Evolutionary conservation across 768 basidiomycete genomes (phyloP).

Genomic region (Suillus lakei): DNA sequence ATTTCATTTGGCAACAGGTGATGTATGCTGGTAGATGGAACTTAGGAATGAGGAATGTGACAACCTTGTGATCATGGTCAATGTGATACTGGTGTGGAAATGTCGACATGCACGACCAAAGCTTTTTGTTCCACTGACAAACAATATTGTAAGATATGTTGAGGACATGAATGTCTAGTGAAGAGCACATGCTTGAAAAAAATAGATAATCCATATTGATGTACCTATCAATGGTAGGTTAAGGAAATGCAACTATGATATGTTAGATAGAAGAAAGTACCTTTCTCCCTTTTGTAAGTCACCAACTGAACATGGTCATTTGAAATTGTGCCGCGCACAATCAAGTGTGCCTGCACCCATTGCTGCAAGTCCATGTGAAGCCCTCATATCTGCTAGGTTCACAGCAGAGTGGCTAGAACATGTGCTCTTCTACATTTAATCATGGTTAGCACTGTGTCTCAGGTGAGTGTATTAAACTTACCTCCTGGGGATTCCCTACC

Average conservation of each 20-base stretch:
- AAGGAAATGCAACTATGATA: background rate
- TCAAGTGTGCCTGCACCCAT: slow-evolving; percentile 13
- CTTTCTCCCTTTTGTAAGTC: slow-evolving; percentile 16
- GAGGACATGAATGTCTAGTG: background rate
- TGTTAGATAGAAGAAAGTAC: background rate
- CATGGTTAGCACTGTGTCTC: background rate
- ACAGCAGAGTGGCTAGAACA: background rate
- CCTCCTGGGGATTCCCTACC: slow-evolving; percentile 1
- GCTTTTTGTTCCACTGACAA: slow-evolving; percentile 28
- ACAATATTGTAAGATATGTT: slow-evolving; percentile 26
- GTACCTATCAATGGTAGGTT: slow-evolving; percentile 1
- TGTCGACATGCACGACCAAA: slow-evolving; percentile 7
- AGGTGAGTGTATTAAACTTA: background rate
- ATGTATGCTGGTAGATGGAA: slow-evolving; percentile 43
- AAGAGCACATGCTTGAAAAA: background rate
- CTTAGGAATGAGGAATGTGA: slow-evolving; percentile 35
- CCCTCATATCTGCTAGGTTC: background rate
- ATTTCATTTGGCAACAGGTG: slow-evolving; percentile 27
- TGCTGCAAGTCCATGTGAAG: background rate
- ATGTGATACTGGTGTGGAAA: slow-evolving; percentile 3
- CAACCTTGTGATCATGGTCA: background rate
- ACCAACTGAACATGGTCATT: slow-evolving; percentile 3
- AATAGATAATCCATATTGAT: slow-evolving; percentile 6
- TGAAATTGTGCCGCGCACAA: slow-evolving; percentile 12
- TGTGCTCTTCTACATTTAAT: slow-evolving; percentile 5